Percentiles rank a stretch among this genome's conserved stretches.
Evolutionary conservation across 345 rosid species (phyloP).

Genomic region (Ricinus communis): DNA sequence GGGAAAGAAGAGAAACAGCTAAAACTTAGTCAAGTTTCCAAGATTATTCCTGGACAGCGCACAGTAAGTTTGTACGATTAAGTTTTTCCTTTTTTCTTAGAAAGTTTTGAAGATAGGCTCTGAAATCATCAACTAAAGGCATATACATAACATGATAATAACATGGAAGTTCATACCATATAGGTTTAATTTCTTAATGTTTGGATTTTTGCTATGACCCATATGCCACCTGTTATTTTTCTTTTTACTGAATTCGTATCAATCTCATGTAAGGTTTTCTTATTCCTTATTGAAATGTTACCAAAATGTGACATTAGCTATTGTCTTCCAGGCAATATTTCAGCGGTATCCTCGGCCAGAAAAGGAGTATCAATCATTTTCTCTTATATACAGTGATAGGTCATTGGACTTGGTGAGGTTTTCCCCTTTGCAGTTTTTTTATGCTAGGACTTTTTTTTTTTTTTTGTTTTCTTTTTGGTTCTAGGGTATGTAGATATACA

Average conservation of each 20-base stretch:
- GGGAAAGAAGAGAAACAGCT: constrained; percentile 66
- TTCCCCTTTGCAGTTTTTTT: too few relatives aligned
- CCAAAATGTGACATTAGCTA: background rate
- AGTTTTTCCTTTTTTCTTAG: background rate
- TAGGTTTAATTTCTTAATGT: constrained; percentile 9
- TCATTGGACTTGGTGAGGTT: constrained; percentile 35
- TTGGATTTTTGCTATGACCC: background rate
- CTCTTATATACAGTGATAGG: constrained; percentile 33
- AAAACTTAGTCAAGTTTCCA: constrained; percentile 59
- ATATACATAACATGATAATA: background rate
- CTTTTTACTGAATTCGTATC: background rate
- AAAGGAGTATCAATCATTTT: constrained; percentile 38
- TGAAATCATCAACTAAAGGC: background rate
- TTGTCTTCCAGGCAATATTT: constrained; percentile 31
- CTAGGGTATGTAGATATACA: background rate
- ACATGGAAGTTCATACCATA: background rate
- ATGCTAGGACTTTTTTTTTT: background rate
- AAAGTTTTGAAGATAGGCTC: background rate
- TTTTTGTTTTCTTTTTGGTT: background rate
- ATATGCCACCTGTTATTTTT: background rate
- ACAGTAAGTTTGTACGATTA: constrained; percentile 46
- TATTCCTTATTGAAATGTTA: background rate
- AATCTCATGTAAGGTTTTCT: background rate
- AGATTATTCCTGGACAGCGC: constrained; percentile 74
- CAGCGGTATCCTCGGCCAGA: constrained; percentile 38